Conservation (phyloP, 352 stramenopile genomes). For the Pythium biforme region DNA sequence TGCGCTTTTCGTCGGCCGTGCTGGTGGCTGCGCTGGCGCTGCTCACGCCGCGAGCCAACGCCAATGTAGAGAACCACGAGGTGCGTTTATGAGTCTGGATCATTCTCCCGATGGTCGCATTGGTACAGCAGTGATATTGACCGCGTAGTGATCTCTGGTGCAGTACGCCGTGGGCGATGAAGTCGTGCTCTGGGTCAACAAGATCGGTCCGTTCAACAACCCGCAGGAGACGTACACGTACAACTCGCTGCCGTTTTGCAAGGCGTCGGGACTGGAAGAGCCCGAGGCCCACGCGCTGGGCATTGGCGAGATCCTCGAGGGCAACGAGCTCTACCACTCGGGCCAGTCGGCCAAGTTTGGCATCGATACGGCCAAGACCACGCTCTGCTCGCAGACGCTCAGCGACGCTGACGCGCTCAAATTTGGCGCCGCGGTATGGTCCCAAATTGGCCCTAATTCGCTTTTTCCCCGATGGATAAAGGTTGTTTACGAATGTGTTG, state of each 20-base stretch:
- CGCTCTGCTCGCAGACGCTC: conserved; percentile 72
- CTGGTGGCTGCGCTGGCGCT: conserved; percentile 7
- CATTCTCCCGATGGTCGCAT: background rate
- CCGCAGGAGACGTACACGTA: conserved; percentile 99
- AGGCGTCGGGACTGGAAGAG: conserved; percentile 80
- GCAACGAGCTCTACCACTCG: conserved; percentile 94
- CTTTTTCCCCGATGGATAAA: too few species aligned
- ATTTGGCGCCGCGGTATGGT: conserved; percentile 64
- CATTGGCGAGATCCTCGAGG: conserved; percentile 95
- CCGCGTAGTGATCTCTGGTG: conserved; percentile 1
- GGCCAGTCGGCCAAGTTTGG: conserved; percentile 84
- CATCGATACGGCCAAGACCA: conserved; percentile 61
- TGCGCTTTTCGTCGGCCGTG: background rate
- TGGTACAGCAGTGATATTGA: background rate
- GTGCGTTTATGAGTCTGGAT: background rate
- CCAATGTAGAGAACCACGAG: conserved; percentile 28
- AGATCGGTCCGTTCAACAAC: conserved; percentile 97
- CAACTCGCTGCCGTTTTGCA: conserved; percentile 98
- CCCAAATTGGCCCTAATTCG: background rate
- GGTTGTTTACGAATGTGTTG: too few species aligned
- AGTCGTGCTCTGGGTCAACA: conserved; percentile 96
- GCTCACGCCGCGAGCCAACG: conserved; percentile 3
- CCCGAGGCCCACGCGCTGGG: conserved; percentile 83
- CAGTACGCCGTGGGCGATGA: conserved; percentile 74
- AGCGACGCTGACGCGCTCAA: conserved; percentile 70